Base-by-base conservation (phyloP, 768 basidiomycete genomes). In the Russula compacta region DNA sequence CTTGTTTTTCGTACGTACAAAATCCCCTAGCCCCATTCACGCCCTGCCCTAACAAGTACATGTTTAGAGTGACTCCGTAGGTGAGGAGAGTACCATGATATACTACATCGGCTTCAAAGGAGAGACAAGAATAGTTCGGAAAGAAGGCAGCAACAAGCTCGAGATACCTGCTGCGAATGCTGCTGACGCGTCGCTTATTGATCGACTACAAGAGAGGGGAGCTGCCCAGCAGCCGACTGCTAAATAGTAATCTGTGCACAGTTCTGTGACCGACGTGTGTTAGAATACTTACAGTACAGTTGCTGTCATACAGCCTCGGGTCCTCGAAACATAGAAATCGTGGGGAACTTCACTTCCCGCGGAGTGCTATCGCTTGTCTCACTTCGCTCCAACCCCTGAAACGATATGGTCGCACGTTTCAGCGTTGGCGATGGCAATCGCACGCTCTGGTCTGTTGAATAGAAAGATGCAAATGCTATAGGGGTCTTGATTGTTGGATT, bases 91-190 rank as follows among this genome's bases (percentile, higher is more conserved):
- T 17, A 81, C 86, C 3, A 75, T 86, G 29, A 72, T 93, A 40
- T 94, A 87, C 69, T 94, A 85, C 68, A 68, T 93, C 46, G 91
- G 91, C 19, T 94, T 94, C 77, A 87, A 84, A 70, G 92, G 91
- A 44, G 87, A 90, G 64, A 75, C 78, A 50, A 75, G 78, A 56
- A 76, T 77, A 17, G 70, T 72, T 17, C 77, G 78, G 65, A 83
- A 80, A 64, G 85, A 87, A 56, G 79, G 74, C n/a, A 78, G 78
- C 39, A 80, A 79, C 50, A 83, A 81, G 69, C 77, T 87, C 52
- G 86, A 84, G 68, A 81, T 95, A 15, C 87, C 86, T 0, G 88
- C 92, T n/a, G 85, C 85, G 4, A 81, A 89, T 67, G 86, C 88
- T 0, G 83, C 87, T 0, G 92, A 94, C 65, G 85, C 88, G 0